Percentiles rank a stretch among this genome's conserved stretches.
Evolutionary conservation across 169 alveolate genomes (phyloP).

Genomic region (Amoebophrya sp.): DNA sequence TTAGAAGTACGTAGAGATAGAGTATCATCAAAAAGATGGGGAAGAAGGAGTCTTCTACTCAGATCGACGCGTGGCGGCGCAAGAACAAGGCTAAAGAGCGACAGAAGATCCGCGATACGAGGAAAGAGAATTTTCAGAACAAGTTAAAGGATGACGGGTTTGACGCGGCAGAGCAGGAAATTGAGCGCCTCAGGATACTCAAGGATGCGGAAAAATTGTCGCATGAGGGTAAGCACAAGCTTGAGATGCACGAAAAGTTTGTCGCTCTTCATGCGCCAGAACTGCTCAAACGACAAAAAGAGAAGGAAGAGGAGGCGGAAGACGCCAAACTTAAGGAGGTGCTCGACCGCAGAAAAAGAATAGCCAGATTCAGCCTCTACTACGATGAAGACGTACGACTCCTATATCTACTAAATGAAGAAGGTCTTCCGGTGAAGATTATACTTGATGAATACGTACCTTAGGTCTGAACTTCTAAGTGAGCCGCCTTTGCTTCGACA

Average conservation of each 20-base stretch:
- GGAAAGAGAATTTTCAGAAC: neutral
- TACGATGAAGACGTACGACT: no score
- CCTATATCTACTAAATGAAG: no score
- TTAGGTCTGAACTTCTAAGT: no score
- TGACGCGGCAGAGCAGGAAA: neutral
- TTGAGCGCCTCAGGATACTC: neutral
- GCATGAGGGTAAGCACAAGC: neutral
- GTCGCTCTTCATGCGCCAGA: neutral
- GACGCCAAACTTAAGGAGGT: neutral
- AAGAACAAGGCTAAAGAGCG: neutral
- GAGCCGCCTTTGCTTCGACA: no score
- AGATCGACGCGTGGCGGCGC: constrained; percentile 13
- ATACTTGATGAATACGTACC: no score
- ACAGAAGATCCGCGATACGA: neutral
- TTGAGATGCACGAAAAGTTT: neutral
- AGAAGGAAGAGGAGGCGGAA: neutral
- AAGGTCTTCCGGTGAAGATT: no score
- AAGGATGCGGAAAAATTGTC: neutral
- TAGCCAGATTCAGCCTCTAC: neutral
- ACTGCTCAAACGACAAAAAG: neutral
- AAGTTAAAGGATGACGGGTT: neutral
- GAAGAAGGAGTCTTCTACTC: neutral
- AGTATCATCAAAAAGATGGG: neutral
- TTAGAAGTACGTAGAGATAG: no score
- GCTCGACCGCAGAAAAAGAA: neutral